Evolutionary conservation across 768 basidiomycete species (phyloP).

Genomic region (Russula brevipes): DNA sequence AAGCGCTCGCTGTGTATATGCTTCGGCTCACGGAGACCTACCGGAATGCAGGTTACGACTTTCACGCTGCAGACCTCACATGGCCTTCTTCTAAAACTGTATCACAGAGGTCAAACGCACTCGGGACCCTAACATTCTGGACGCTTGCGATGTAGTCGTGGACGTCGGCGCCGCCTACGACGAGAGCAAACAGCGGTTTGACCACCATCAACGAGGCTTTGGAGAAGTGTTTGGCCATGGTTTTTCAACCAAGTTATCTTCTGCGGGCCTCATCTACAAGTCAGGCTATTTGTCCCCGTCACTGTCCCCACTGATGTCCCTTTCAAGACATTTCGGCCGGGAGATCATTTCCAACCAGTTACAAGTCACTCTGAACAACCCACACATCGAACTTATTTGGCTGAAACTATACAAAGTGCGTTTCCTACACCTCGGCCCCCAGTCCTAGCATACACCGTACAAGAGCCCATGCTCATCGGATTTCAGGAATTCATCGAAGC

Average conservation of each 20-base stretch:
- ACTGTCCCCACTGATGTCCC: neutral
- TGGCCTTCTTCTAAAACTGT: neutral
- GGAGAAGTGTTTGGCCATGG: slow-evolving; percentile 84
- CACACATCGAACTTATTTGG: slow-evolving; percentile 72
- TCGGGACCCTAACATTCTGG: slow-evolving; percentile 65
- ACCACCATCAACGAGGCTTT: slow-evolving; percentile 97
- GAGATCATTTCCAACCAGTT: slow-evolving; percentile 70
- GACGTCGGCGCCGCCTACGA: slow-evolving; percentile 96
- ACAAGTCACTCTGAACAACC: slow-evolving; percentile 47
- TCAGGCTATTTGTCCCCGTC: slow-evolving; percentile 33
- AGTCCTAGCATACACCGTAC: neutral
- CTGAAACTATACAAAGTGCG: slow-evolving; percentile 80
- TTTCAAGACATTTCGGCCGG: slow-evolving; percentile 80
- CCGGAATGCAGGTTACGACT: slow-evolving; percentile 58
- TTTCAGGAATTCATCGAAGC: slow-evolving; percentile 86
- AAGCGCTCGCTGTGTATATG: slow-evolving; percentile 90
- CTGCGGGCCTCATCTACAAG: slow-evolving; percentile 96
- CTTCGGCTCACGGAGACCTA: slow-evolving; percentile 73
- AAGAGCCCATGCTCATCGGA: slow-evolving; percentile 14
- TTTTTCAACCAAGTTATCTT: slow-evolving; percentile 83
- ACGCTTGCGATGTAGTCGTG: slow-evolving; percentile 87
- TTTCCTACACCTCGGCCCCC: neutral
- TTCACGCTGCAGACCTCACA: neutral
- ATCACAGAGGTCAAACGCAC: slow-evolving; percentile 54
- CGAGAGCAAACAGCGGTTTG: slow-evolving; percentile 69